phyloP scores from a whole-genome alignment of 768 basidiomycete species.

The Rhizopogon vesiculosus region DNA sequence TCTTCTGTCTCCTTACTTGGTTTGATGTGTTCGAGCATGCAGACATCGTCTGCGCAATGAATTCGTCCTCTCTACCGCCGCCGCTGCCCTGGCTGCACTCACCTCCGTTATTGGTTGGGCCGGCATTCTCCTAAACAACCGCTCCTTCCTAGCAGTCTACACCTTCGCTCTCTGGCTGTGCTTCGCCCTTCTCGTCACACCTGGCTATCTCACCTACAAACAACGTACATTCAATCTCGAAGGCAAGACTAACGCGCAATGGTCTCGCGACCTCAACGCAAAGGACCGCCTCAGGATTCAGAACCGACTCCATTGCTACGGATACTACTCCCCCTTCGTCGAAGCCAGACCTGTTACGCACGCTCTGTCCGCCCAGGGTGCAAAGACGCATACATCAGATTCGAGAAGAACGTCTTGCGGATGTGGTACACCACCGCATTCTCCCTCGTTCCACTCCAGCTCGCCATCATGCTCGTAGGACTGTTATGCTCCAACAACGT shows the following conservation, averaged over 20 bases:
- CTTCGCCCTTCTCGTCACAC: constrained; percentile 65
- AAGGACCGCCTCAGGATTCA: constrained; percentile 64
- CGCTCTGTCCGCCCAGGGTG: constrained; percentile 70
- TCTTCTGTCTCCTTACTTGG: constrained; percentile 71
- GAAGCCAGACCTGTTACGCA: constrained; percentile 79
- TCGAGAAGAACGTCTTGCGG: constrained; percentile 49
- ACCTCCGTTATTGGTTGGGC: constrained; percentile 74
- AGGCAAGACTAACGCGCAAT: constrained; percentile 75
- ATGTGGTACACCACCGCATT: constrained; percentile 68
- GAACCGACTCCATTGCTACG: constrained; percentile 73
- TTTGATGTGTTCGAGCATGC: constrained; percentile 68
- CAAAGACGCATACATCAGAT: constrained; percentile 57
- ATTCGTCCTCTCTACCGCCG: constrained; percentile 67
- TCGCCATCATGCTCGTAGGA: constrained; percentile 56
- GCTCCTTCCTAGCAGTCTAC: constrained; percentile 75
- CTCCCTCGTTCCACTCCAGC: constrained; percentile 62
- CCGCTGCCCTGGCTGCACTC: constrained; percentile 52
- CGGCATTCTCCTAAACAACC: constrained; percentile 80
- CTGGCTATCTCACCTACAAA: constrained; percentile 79
- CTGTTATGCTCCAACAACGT: constrained; percentile 79
- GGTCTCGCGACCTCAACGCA: constrained; percentile 60
- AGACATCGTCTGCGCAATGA: constrained; percentile 65
- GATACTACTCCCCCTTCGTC: constrained; percentile 75
- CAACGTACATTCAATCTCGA: constrained; percentile 72
- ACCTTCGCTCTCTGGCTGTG: constrained; percentile 68